Percentiles rank a stretch among this genome's conserved stretches.
Conservation (phyloP, 306 rosid species). For the Inga laurina region DNA sequence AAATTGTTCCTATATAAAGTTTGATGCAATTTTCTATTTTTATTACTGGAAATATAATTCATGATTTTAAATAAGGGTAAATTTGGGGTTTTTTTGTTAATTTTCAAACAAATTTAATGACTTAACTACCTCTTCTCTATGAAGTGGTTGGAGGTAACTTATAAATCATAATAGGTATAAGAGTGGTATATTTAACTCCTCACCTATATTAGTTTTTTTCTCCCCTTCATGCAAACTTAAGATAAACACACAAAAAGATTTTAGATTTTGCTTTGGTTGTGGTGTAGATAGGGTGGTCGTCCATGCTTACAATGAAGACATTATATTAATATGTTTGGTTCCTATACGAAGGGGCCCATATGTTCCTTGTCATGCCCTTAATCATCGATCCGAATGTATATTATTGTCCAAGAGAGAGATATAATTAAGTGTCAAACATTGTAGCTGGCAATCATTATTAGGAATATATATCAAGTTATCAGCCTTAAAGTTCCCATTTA, state of each 20-base stretch:
- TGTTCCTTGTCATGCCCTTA: slow-evolving; percentile 31
- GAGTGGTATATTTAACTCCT: no score
- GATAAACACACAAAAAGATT: background rate
- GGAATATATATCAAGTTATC: background rate
- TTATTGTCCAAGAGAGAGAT: background rate
- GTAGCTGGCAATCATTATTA: background rate
- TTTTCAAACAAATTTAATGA: no score
- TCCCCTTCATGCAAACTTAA: background rate
- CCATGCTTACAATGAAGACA: slow-evolving; percentile 45
- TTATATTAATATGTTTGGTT: slow-evolving; percentile 18
- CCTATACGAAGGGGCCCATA: slow-evolving; percentile 44
- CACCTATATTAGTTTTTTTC: background rate
- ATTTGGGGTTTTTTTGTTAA: no score
- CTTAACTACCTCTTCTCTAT: no score
- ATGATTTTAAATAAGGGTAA: no score
- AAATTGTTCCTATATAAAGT: no score
- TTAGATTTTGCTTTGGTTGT: background rate
- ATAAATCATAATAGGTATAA: no score
- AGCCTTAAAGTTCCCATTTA: no score
- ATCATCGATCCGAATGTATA: slow-evolving; percentile 9
- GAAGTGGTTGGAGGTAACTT: no score
- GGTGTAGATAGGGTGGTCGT: slow-evolving; percentile 28
- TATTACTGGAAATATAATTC: no score
- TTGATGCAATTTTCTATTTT: no score
- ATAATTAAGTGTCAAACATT: slow-evolving; percentile 8